Percentiles rank a stretch among this genome's conserved stretches.
phyloP scores from a whole-genome alignment of 2,329 filamentous ascomycete species.

The Aspergillus spinulosporus region DNA sequence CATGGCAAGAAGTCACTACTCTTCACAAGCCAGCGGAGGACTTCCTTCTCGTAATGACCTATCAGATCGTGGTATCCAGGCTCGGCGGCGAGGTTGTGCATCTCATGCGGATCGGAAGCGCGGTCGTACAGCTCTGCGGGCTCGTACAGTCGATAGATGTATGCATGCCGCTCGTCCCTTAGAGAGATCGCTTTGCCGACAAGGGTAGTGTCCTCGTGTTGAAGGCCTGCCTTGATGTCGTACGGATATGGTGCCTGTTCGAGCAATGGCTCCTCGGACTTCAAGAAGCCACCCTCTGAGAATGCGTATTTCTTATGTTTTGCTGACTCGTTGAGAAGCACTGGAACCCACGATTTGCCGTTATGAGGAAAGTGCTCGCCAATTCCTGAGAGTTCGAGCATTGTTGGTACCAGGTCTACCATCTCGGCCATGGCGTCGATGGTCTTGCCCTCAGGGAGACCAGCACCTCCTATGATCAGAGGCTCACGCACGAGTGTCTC shows the following conservation, averaged over 20 bases:
- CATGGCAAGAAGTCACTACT: conserved; percentile 41
- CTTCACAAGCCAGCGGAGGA: conserved; percentile 43
- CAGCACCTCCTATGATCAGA: neutral
- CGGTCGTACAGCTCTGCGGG: conserved; percentile 48
- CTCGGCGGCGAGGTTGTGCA: conserved; percentile 32
- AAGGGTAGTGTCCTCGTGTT: conserved; percentile 47
- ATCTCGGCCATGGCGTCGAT: conserved; percentile 38
- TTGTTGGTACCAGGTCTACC: conserved; percentile 9
- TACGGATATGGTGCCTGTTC: conserved; percentile 49
- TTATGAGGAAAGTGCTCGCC: conserved; percentile 17
- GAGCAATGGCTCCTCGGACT: conserved; percentile 47
- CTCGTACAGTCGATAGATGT: conserved; percentile 50
- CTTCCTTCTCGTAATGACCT: conserved; percentile 31
- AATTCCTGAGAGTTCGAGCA: conserved; percentile 40
- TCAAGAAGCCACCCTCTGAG: conserved; percentile 49
- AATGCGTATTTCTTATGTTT: conserved; percentile 47
- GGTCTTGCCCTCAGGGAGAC: conserved; percentile 1
- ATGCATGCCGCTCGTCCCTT: conserved; percentile 38
- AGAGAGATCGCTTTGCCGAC: conserved; percentile 46
- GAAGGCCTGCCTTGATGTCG: conserved; percentile 49
- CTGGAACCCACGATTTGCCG: conserved; percentile 41
- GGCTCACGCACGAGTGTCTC: neutral
- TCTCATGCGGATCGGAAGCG: conserved; percentile 31
- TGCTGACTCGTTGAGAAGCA: conserved; percentile 19
- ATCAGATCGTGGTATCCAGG: neutral